Base-by-base conservation (phyloP, 106 monocot species). In the Cymbidium sinense region DNA sequence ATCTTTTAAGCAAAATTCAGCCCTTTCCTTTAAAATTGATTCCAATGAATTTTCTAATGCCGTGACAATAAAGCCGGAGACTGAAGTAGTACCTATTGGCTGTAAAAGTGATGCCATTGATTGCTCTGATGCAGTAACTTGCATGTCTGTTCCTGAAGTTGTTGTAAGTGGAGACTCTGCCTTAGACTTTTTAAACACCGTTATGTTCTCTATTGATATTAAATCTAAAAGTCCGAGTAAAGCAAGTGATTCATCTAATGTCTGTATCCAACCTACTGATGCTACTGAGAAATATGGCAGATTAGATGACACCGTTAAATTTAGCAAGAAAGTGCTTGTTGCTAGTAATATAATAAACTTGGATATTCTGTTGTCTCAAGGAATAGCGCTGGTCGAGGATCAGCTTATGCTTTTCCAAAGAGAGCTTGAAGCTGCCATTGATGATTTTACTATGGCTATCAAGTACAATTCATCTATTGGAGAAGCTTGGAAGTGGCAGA, bases 391-490 rank as follows among this genome's bases (percentile, higher is more conserved):
- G 91, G 96, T 79, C 89, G 96, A 79, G 96, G 96, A 52, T 94
- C 96, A 76, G 89, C 93, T 76, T 87, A 89, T 89, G 96, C 96
- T 74, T 96, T n/a, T 96, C 69, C 83, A 94, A 86, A 89, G 91
- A 80, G 91, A 93, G 65, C 86, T 96, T 74, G 90, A 94, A 79
- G 70, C 80, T 86, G 96, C 96, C 74, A 91, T 96, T 89, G 76
- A 86, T 76, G 96, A 96, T 79, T 96, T 96, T 81, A 93, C 93
- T 67, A 90, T 84, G 93, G 96, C 96, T 83, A 96, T 96, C 81
- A 62, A 88, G 74, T 81, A 79, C 62, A 94, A 96, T 83, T 85
- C 93, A 62, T 76, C 75, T 7, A 89, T 88, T 75, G 96, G 84
- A 44, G 96, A 96, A 72, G 93, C 96, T 86, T 96, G 96, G 96